A percentile compares a stretch with the other conserved stretches of the same genome.
Evolutionary conservation across 1,284 basidiomycete genomes (phyloP).

Genomic region (Tremellales sp.): DNA sequence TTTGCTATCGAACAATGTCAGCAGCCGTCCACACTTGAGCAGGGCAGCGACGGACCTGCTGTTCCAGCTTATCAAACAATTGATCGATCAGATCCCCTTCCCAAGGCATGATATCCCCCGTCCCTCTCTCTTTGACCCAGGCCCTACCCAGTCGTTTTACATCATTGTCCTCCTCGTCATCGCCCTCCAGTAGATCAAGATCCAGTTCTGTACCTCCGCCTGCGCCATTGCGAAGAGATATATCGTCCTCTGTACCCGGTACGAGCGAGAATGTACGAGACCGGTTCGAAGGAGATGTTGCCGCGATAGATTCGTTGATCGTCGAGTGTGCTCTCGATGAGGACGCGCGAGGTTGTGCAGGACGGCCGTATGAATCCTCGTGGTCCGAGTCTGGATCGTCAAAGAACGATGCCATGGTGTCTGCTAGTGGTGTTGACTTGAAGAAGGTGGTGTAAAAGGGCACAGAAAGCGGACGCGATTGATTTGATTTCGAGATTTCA

Average conservation of each 20-base stretch:
- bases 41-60: constrained; percentile 72
- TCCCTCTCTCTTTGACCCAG: constrained; percentile 82
- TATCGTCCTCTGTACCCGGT: neutral
- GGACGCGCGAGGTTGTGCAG: neutral
- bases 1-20: constrained; percentile 20
- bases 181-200: constrained; percentile 6
- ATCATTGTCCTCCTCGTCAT: constrained; percentile 33
- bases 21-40: neutral
- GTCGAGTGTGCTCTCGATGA: constrained; percentile 6
- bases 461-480: neutral
- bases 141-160: constrained; percentile 58
- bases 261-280: neutral
- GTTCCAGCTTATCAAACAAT: constrained; percentile 73
- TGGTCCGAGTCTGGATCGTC: constrained; percentile 5
- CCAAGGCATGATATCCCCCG: constrained; percentile 70
- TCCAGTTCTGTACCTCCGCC: neutral
- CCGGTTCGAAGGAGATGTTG: neutral
- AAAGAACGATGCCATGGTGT: constrained; percentile 14
- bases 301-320: neutral
- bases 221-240: neutral
- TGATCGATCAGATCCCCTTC: constrained; percentile 68
- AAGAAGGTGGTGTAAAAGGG: neutral
- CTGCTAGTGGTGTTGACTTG: neutral
- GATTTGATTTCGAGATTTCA: too few relatives aligned
- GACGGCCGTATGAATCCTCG: neutral